Evolutionary conservation across 768 basidiomycete species (phyloP).

Genomic region (Boletus reticuloceps): DNA sequence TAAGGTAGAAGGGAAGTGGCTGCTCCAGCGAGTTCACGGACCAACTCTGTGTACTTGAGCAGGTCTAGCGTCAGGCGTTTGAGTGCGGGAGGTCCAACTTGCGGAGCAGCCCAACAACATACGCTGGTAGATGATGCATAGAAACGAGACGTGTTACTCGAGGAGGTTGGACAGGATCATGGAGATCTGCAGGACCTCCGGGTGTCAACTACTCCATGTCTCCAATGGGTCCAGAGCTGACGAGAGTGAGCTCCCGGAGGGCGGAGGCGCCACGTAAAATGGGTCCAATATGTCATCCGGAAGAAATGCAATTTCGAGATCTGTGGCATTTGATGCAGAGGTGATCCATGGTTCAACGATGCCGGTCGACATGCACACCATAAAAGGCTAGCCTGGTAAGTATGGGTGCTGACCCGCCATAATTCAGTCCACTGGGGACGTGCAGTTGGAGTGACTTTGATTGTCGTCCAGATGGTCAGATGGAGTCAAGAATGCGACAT

Average conservation of each 20-base stretch:
- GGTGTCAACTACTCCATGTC: slow-evolving; percentile 33
- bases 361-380: slow-evolving; percentile 74
- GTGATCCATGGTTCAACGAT: slow-evolving; percentile 25
- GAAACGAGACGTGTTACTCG: slow-evolving; percentile 37
- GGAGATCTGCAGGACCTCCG: slow-evolving; percentile 24
- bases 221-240: slow-evolving; percentile 5
- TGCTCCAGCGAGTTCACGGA: slow-evolving; percentile 33
- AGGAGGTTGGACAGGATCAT: slow-evolving; percentile 27
- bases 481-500: slow-evolving; percentile 48
- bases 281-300: slow-evolving; percentile 52
- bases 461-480: slow-evolving; percentile 48
- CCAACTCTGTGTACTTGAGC: slow-evolving; percentile 48
- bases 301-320: slow-evolving; percentile 65
- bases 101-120: slow-evolving; percentile 23
- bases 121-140: slow-evolving; percentile 52
- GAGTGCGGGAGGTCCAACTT: slow-evolving; percentile 35
- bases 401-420: slow-evolving; percentile 47
- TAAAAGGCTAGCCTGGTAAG: slow-evolving; percentile 52
- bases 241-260: slow-evolving; percentile 51
- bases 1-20: slow-evolving; percentile 23
- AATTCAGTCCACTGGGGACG: slow-evolving; percentile 5
- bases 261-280: slow-evolving; percentile 54
- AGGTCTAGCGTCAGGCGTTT: slow-evolving; percentile 47
- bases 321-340: slow-evolving; percentile 31
- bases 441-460: slow-evolving; percentile 21